Conservation (phyloP, 73 alveolate genomes). For the Breviolum minutum region DNA sequence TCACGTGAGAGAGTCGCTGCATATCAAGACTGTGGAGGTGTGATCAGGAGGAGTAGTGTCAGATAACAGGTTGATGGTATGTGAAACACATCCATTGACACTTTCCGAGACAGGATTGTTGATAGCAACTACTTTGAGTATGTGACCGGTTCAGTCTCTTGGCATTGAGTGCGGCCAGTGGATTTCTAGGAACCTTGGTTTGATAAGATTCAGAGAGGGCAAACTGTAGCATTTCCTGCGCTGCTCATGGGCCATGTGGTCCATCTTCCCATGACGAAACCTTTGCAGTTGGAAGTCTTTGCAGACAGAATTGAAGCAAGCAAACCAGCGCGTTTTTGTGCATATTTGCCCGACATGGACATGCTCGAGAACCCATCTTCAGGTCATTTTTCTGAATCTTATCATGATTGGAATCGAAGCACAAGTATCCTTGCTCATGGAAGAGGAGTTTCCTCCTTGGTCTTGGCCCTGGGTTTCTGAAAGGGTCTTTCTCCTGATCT, state of each 20-base stretch:
- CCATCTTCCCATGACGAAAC: background rate
- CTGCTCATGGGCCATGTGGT: no score
- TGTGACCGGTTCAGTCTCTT: slow-evolving; percentile 14
- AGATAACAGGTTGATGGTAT: no score
- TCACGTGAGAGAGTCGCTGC: no score
- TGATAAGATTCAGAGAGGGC: background rate
- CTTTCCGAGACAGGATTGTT: background rate
- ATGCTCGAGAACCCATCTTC: background rate
- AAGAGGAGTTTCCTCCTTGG: background rate
- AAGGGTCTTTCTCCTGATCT: slow-evolving; percentile 2
- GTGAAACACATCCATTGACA: no score
- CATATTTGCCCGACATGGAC: background rate
- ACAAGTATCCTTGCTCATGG: background rate
- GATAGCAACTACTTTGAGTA: background rate
- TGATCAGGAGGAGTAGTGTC: no score
- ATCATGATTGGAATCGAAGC: slow-evolving; percentile 43
- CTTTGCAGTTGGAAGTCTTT: background rate
- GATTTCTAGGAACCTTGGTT: background rate
- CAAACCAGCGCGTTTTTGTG: background rate
- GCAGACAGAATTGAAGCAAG: background rate
- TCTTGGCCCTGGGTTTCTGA: slow-evolving; percentile 42
- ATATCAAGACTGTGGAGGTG: no score
- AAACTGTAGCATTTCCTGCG: background rate
- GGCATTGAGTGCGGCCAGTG: background rate
- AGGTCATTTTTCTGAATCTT: slow-evolving; percentile 22